A percentile compares a stretch with the other conserved stretches of the same genome.
These are phyloP conservation scores for Chalaropsis ovoidea DNA, from an alignment of 2,329 filamentous ascomycete genomes.

Conservation along the genomic window DNA sequence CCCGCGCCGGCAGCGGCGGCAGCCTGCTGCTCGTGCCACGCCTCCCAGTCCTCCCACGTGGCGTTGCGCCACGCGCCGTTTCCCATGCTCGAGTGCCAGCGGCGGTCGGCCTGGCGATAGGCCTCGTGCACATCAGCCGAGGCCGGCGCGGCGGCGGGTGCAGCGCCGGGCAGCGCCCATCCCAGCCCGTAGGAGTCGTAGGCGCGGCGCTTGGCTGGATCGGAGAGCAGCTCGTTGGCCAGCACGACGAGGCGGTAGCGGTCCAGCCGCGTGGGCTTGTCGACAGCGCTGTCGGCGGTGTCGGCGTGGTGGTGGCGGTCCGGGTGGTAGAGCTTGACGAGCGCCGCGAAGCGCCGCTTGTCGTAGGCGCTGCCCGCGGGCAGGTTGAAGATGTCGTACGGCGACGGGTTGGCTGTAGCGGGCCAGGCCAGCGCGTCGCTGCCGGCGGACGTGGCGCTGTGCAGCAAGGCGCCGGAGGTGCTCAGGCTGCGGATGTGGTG, in stretches of 20 bases:
- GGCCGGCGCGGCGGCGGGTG: conserved; percentile 43
- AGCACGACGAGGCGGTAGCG: conserved; percentile 82
- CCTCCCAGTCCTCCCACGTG: conserved; percentile 97
- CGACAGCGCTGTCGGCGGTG: background rate
- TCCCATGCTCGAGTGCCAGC: conserved; percentile 39
- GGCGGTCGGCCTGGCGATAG: conserved; percentile 36
- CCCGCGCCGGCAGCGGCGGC: conserved; percentile 29
- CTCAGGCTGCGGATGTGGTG: conserved; percentile 1
- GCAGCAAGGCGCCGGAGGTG: background rate
- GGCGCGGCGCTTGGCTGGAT: conserved; percentile 63
- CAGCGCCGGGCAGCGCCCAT: conserved; percentile 45
- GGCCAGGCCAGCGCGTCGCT: conserved; percentile 37
- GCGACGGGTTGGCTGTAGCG: conserved; percentile 50
- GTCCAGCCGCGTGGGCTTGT: conserved; percentile 51
- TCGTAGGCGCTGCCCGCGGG: conserved; percentile 54
- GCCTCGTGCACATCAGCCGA: conserved; percentile 37
- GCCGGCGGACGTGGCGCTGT: background rate
- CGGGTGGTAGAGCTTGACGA: conserved; percentile 94
- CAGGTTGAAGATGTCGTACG: conserved; percentile 75
- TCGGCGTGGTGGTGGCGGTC: conserved; percentile 46
- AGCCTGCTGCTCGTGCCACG: conserved; percentile 48
- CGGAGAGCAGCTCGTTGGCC: conserved; percentile 78
- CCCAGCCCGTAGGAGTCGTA: conserved; percentile 78
- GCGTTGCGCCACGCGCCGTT: conserved; percentile 57
- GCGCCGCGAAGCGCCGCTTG: conserved; percentile 75